Percentiles rank a stretch among this genome's conserved stretches.
phyloP scores from a whole-genome alignment of 176 grass and related monocot genomes.

The Bromus sterilis region DNA sequence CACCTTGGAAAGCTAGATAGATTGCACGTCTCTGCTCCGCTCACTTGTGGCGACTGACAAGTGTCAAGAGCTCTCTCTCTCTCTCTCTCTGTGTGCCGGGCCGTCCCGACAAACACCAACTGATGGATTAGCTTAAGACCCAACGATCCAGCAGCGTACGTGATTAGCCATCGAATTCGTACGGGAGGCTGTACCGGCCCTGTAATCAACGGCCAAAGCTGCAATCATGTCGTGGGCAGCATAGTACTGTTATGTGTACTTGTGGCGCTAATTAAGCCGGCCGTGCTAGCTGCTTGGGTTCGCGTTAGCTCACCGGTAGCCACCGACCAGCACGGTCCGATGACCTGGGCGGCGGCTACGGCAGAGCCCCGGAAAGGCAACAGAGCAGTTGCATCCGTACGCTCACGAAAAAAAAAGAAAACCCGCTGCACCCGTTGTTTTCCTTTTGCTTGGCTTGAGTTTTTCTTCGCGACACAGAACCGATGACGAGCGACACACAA shows the following conservation, averaged over 20 bases:
- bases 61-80: background rate
- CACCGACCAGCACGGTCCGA: background rate
- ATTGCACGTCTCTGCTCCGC: background rate
- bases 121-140: background rate
- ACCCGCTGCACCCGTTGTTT: background rate
- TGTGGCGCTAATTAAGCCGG: background rate
- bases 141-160: background rate
- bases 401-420: too few species aligned
- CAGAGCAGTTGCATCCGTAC: slow-evolving; percentile 15
- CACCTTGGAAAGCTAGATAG: background rate
- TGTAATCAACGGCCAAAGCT: background rate
- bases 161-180: background rate
- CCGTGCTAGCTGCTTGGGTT: background rate
- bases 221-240: background rate
- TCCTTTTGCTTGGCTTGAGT: background rate
- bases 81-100: background rate
- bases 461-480: background rate
- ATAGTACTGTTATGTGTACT: background rate
- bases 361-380: background rate
- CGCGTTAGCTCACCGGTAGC: background rate
- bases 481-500: too few species aligned
- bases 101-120: background rate
- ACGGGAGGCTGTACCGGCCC: background rate
- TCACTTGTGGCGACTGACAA: background rate
- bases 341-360: background rate